A percentile compares a stretch with the other conserved stretches of the same genome.
Evolutionary conservation across 2,329 filamentous ascomycete genomes (phyloP).

Genomic region (Apiospora hydei): DNA sequence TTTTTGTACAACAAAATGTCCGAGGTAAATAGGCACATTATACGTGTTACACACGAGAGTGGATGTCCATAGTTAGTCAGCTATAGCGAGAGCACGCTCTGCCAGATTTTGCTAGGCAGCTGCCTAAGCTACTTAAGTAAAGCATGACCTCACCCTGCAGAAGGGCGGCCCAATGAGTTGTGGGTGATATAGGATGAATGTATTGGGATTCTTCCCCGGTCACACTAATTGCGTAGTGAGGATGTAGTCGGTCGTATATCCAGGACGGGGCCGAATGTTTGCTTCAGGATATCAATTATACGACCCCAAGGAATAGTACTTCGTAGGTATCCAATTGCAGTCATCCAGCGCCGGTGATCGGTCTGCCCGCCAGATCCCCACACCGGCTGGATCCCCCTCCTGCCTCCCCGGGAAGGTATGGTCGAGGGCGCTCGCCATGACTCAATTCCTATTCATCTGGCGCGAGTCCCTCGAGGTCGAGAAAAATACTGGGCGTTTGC

Average conservation of each 20-base stretch:
- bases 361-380: conserved; percentile 14
- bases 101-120: neutral
- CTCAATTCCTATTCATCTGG: neutral
- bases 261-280: neutral
- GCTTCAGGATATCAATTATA: neutral
- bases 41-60: neutral
- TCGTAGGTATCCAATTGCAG: neutral
- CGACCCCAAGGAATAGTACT: neutral
- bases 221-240: neutral
- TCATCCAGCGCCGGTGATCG: conserved; percentile 17
- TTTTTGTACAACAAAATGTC: neutral
- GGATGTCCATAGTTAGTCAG: neutral
- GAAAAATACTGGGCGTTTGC: neutral
- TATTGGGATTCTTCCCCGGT: neutral
- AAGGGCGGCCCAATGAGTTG: neutral
- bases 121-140: neutral
- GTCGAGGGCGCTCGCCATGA: neutral
- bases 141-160: conserved; percentile 11
- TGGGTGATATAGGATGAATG: neutral
- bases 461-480: neutral
- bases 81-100: conserved; percentile 15
- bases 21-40: neutral
- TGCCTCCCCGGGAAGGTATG: neutral
- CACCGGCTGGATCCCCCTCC: neutral
- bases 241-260: neutral